Evolutionary conservation across 371 early-diverging fungal species (phyloP).

Genomic region (Mucor velutinosus): DNA sequence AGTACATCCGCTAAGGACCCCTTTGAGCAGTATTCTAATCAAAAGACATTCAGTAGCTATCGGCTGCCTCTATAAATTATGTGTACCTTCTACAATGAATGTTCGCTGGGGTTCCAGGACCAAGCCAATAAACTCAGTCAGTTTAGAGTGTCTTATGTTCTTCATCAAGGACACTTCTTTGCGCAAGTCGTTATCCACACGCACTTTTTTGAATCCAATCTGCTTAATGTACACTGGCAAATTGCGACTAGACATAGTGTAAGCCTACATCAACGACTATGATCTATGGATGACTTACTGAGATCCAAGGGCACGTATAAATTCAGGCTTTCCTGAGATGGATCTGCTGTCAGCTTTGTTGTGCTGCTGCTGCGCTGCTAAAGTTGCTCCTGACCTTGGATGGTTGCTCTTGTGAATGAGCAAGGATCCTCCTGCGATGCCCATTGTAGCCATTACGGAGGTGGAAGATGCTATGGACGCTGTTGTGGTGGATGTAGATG

Average conservation of each 20-base stretch:
- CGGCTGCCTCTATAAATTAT: no score
- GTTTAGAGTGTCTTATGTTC: conserved; percentile 41
- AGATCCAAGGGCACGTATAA: conserved; percentile 15
- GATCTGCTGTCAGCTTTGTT: not conserved
- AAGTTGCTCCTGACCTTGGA: not conserved
- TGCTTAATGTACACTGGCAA: conserved; percentile 47
- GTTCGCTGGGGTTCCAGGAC: conserved; percentile 33
- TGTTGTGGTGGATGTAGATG: not conserved
- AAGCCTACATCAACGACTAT: not conserved
- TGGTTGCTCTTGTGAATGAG: not conserved
- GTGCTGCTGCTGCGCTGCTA: not conserved
- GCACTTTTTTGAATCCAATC: conserved; percentile 31
- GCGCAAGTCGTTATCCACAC: conserved; percentile 30
- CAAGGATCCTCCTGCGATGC: not conserved
- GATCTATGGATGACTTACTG: conserved; percentile 14
- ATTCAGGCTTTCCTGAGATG: not conserved
- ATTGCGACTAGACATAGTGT: conserved; percentile 37
- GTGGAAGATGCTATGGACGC: not conserved
- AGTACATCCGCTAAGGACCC: conserved; percentile 46
- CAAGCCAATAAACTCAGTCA: conserved; percentile 43
- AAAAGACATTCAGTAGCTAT: not conserved
- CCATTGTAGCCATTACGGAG: not conserved
- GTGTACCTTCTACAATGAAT: conserved; percentile 41
- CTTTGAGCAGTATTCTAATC: conserved; percentile 47
- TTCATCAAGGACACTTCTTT: conserved; percentile 43